phyloP scores from a whole-genome alignment of 257 asterid genomes.

The Fraxinus quadrangulata region DNA sequence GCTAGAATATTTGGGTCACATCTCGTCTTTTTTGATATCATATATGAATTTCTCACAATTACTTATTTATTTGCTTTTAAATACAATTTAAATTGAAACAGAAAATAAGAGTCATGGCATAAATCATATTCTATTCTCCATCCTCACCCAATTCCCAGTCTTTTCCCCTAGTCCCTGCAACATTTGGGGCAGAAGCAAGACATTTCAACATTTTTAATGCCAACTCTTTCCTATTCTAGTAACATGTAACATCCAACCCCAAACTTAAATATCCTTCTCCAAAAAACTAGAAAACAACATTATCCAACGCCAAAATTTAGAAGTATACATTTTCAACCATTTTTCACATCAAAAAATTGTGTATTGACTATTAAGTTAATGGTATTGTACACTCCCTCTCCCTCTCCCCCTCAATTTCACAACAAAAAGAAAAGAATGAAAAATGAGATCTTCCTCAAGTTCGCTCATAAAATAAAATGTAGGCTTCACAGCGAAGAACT shows the following conservation, averaged over 20 bases:
- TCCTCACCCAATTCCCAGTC: too few species aligned
- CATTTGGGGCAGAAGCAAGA: too few species aligned
- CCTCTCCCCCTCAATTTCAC: slow-evolving; percentile 32
- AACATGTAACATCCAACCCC: background rate
- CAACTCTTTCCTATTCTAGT: too few species aligned
- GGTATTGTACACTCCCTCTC: slow-evolving; percentile 26
- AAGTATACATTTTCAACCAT: slow-evolving; percentile 25
- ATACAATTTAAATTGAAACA: too few species aligned
- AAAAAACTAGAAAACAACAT: background rate
- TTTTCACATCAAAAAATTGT: slow-evolving; percentile 41
- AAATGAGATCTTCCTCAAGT: slow-evolving; percentile 40
- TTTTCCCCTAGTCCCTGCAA: too few species aligned
- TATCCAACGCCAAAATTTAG: background rate
- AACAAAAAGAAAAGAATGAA: slow-evolving; percentile 25
- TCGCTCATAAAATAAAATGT: slow-evolving; percentile 77
- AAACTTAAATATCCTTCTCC: background rate
- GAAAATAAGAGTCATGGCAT: too few species aligned
- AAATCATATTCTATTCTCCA: too few species aligned
- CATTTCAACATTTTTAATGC: too few species aligned
- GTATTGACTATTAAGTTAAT: slow-evolving; percentile 31
- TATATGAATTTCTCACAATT: too few species aligned
- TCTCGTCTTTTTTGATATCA: too few species aligned
- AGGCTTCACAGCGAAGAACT: slow-evolving; percentile 73
- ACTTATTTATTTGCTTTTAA: too few species aligned
- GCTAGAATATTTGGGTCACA: too few species aligned